Base-by-base conservation (phyloP, 306 rosid genomes). In the Oxytropis ochrocephala region DNA sequence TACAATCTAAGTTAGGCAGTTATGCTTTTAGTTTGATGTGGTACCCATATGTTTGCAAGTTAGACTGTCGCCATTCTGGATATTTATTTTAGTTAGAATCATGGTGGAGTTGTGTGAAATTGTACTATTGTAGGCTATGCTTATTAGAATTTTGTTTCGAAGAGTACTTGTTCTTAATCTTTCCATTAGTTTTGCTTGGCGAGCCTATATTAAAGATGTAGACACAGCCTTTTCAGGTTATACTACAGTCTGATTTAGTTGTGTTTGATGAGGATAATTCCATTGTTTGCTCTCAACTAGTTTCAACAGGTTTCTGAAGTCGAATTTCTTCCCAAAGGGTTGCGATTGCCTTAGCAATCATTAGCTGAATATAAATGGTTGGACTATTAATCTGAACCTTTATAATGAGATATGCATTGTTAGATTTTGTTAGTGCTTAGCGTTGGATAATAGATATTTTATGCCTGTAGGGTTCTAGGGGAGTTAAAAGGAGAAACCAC, bases 101-200 rank as follows among this genome's bases (percentile, higher is more conserved):
- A 11, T 17, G 7, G 63, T 52, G 64, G 67, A 64, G 83, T 59
- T 68, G 72, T 80, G 76, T 79, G 79, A 61, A 68, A 73, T 55
- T 83, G 70, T 73, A 72, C 33, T 76, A 57, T 61, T 76, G 64
- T 83, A 83, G 87, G 87, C 36, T 61, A 72, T 63, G 16, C 65
- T 17, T 67, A 10, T 27, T 76, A 79, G 82, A 75, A n/a, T 36
- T 50, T 71, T 41, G 68, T 72, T 75, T 66, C 70, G n/a, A 49
- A 53, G 76, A 79, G 47, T 67, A 49, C 67, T 58, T 78, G 5
- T 71, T 64, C 73, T 44, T 61, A 24, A 74, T 77, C 67, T 74
- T 70, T 67, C 65, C 66, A 1, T 21, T 75, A 77, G 84, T 70
- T 69, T 33, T 80, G 50, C 74, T 58, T 70, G 66, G 48, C 53